Base-by-base conservation (phyloP, 495 filamentous ascomycete species). In the Penicillium canariense region DNA sequence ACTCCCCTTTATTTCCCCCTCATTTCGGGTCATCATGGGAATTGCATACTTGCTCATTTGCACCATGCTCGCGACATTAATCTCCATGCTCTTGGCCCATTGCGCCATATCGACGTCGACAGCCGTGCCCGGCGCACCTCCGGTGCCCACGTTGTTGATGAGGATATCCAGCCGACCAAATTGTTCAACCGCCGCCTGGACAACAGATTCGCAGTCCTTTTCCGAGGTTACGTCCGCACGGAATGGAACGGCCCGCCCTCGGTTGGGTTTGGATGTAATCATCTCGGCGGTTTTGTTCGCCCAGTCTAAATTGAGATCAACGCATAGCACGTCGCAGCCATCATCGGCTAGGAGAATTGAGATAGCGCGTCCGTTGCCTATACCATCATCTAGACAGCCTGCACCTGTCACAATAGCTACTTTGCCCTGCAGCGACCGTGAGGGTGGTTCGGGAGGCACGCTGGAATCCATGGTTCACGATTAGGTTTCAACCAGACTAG, bases 331-430 rank as follows among this genome's bases (percentile, higher is more conserved):
- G 2, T 70, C 60, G 52, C 71, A 75, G 26, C 80, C 81, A 31
- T 82, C 78, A 22, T 77, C 68, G 23, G 83, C 81, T 1, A 85
- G 69, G 3, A 85, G 71, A 45, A 85, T 78, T 5, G 81, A 74
- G 35, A 75, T 80, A 4, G 83, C 83, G 2, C 81, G 73, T 11
- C 81, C 83, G 55, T 85, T 85, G 10, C 83, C 84, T 46, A 85
- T 77, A 15, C 76, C 80, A 30, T 76, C 74, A 3, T 72, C 77
- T 11, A 67, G 67, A 42, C 71, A 74, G 25, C 83, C 82, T 38
- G 82, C 82, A 38, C 82, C 82, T 4, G 82, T 81, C 26, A 86
- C 78, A 56, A 86, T 79, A 54, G 81, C 82, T 27, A 79, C 77
- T 43, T 77, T 75, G 25, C 78, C 80, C 15, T 46, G 51, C 9